Evolutionary conservation across 177 flowering plant species (phyloP).

Genomic region (Vitis hybrid): DNA sequence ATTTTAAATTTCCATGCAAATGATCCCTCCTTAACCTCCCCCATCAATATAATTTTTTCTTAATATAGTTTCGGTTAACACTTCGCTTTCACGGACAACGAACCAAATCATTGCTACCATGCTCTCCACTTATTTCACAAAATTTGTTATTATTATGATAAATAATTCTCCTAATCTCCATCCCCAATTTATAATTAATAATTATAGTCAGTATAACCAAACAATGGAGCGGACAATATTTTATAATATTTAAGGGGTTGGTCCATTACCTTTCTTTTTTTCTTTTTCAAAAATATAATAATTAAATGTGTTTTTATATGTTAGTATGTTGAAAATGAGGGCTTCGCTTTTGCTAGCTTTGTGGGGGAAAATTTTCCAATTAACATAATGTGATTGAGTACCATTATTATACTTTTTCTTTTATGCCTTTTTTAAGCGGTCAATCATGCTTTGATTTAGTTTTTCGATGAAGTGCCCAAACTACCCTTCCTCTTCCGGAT

Average conservation of each 20-base stretch:
- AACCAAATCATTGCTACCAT: slow-evolving; percentile 25
- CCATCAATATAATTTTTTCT: no score
- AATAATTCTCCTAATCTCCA: background rate
- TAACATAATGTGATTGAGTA: slow-evolving; percentile 12
- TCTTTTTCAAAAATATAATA: no score
- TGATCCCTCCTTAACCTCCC: no score
- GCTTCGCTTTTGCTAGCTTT: background rate
- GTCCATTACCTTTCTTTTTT: background rate
- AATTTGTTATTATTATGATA: slow-evolving; percentile 4
- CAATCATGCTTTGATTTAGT: slow-evolving; percentile 10
- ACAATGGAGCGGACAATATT: background rate
- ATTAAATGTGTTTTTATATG: background rate
- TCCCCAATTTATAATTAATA: background rate
- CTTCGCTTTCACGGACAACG: slow-evolving; percentile 27
- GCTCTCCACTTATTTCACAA: slow-evolving; percentile 8
- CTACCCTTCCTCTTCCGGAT: background rate
- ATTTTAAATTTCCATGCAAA: no score
- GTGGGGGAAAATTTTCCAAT: background rate
- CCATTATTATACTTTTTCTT: background rate
- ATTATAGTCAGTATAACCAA: background rate
- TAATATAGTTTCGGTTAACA: slow-evolving; percentile 18
- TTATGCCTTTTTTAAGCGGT: slow-evolving; percentile 1
- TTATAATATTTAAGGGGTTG: background rate
- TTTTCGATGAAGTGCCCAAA: background rate
- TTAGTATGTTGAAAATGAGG: slow-evolving; percentile 3